These are phyloP conservation scores for Nemania abortiva DNA, from an alignment of 2,329 filamentous ascomycete species.

Conservation along the genomic window DNA sequence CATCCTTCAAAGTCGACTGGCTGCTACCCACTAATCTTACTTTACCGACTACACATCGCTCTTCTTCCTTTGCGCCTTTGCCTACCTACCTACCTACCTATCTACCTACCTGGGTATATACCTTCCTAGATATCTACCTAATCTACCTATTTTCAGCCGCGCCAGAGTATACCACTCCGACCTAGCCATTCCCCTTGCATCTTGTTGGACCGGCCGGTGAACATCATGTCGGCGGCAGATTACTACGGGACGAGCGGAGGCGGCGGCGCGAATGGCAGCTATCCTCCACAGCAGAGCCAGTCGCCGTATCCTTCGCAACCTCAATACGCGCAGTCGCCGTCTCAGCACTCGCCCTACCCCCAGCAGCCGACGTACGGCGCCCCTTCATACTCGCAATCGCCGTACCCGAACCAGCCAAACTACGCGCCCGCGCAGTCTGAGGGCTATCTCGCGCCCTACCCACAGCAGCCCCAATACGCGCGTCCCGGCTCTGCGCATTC, in stretches of 20 bases:
- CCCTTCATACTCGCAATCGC: conserved; percentile 31
- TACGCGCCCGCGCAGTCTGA: conserved; percentile 41
- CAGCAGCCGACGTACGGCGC: conserved; percentile 36
- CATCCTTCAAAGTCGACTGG: not conserved
- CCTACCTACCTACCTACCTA: no score
- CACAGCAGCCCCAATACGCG: conserved; percentile 44
- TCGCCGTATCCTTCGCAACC: conserved; percentile 40
- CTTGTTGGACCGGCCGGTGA: not conserved
- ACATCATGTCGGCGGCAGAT: conserved; percentile 43
- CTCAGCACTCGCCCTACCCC: conserved; percentile 37
- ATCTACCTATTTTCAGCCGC: not conserved
- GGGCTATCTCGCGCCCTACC: conserved; percentile 44
- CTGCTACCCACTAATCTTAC: not conserved
- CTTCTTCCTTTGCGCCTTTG: no score
- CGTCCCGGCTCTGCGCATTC: conserved; percentile 50
- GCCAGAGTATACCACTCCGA: not conserved
- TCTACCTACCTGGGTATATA: no score
- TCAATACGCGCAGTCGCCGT: conserved; percentile 41
- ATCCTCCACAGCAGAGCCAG: conserved; percentile 40
- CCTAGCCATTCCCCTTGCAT: not conserved
- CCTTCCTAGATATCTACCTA: not conserved
- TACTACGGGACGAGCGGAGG: conserved; percentile 47
- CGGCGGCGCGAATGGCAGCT: conserved; percentile 30
- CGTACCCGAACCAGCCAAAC: conserved; percentile 42
- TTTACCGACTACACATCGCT: no score